Base-by-base conservation (phyloP, 345 rosid genomes). In the Arabidopsis arenosa region DNA sequence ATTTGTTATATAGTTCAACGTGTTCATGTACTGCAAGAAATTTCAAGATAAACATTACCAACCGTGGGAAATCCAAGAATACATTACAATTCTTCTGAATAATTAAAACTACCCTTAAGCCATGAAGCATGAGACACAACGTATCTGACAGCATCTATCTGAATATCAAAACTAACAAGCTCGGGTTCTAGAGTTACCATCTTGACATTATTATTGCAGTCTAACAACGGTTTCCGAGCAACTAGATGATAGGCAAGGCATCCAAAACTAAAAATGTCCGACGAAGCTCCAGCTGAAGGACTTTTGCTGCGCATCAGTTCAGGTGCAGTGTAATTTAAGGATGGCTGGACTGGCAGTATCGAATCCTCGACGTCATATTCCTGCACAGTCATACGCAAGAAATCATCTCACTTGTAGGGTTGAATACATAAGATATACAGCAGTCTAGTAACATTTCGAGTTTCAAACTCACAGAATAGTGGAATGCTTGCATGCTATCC, bases 301-400 rank as follows among this genome's bases (percentile, higher is more conserved):
- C 76, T 68, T 79, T 86, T 86, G 85, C 91, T 88, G 39, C 90
- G 86, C 76, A 89, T 83, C 77, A 95, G 84, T 80, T 95, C 99
- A 62, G 99, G 99, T 64, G 98, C 99, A 45, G 97, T 83, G 75
- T 95, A 95, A 82, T 95, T 95, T 54, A 92, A 74, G 26, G 90
- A 87, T 63, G 99, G 99, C 81, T 95, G 97, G 67, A 95, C 90
- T 48, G 98, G 99, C 75, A 95, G 80, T 4, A 90, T 53, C 49
- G 97, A 90, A 83, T 95, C 98, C 82, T 95, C 99, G n/a, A 84
- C 89, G 61, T 95, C 98, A 81, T 95, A 95, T 78, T 95, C 99
- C 99, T 95, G 85, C 65, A 58, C 5, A 43, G 56, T 21, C 74
- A 59, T 11, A 78, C 40, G 17, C 4, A 66, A 7, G 44, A 66